These are phyloP conservation scores for Mycena sanguinolenta DNA, from an alignment of 768 basidiomycete genomes.

Conservation along the genomic window DNA sequence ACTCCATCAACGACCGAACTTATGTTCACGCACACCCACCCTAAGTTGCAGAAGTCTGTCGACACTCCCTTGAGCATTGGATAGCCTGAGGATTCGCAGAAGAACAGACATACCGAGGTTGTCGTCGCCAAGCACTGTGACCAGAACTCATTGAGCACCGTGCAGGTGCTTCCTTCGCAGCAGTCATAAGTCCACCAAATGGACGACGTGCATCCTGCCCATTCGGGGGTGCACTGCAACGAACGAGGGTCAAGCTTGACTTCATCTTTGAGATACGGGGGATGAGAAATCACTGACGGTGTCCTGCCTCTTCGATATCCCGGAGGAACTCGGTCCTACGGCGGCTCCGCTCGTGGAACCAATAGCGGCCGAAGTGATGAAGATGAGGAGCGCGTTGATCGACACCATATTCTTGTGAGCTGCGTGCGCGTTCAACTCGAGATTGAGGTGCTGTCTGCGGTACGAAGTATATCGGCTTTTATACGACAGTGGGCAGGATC, in stretches of 20 bases:
- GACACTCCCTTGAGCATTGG: no score
- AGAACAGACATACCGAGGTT: not conserved
- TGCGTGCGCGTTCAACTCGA: no score
- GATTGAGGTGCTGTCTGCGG: no score
- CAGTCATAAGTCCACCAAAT: not conserved
- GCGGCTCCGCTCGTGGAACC: not conserved
- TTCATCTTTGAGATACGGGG: not conserved
- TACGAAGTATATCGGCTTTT: no score
- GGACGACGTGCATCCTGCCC: constrained; percentile 10
- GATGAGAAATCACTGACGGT: not conserved
- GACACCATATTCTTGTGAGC: not conserved
- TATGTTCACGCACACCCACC: no score
- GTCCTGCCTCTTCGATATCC: not conserved
- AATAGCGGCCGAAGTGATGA: not conserved
- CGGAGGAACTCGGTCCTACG: not conserved
- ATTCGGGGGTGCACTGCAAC: constrained; percentile 9
- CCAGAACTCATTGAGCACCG: constrained; percentile 10
- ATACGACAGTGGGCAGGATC: no score
- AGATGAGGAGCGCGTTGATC: constrained; percentile 3
- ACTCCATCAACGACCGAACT: no score
- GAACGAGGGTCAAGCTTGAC: not conserved
- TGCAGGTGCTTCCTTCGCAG: constrained; percentile 10
- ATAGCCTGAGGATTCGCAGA: no score
- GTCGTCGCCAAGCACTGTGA: constrained; percentile 17
- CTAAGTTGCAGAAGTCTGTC: no score